A percentile compares a stretch with the other conserved stretches of the same genome.
phyloP scores from a whole-genome alignment of 768 basidiomycete genomes.

The Tylopilus sp. region DNA sequence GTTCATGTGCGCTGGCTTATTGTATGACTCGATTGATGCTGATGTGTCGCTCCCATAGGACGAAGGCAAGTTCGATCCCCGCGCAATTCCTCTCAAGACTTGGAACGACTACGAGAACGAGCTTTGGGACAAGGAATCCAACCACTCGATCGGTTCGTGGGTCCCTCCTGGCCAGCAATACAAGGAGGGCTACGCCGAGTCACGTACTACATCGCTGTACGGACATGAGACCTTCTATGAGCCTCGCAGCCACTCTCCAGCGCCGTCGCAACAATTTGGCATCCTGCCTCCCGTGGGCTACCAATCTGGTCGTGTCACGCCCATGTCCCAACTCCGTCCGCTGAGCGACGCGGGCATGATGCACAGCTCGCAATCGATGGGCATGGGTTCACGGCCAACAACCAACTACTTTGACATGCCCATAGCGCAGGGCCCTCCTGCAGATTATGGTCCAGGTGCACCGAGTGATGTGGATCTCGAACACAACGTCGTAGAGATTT shows the following conservation, averaged over 20 bases:
- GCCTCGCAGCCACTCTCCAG: constrained; percentile 67
- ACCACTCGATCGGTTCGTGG: constrained; percentile 93
- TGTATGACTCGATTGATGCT: constrained; percentile 5
- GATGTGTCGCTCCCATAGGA: constrained; percentile 49
- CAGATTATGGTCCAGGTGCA: constrained; percentile 41
- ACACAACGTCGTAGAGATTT: constrained; percentile 66
- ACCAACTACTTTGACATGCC: constrained; percentile 81
- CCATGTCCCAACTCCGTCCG: constrained; percentile 43
- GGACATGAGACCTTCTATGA: constrained; percentile 89
- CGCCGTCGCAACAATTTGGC: constrained; percentile 60
- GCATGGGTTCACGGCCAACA: constrained; percentile 62
- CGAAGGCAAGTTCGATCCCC: constrained; percentile 95
- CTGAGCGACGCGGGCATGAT: constrained; percentile 36
- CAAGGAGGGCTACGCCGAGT: constrained; percentile 74
- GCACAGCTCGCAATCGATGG: constrained; percentile 60
- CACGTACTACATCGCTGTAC: constrained; percentile 75
- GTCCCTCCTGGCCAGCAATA: constrained; percentile 71
- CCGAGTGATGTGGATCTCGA: constrained; percentile 76
- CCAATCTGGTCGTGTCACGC: constrained; percentile 76
- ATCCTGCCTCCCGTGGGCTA: constrained; percentile 60
- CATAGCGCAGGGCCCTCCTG: constrained; percentile 41
- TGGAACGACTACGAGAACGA: constrained; percentile 98
- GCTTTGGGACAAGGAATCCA: constrained; percentile 96
- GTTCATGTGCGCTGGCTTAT: constrained; percentile 66
- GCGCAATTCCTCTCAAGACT: constrained; percentile 89